Conservation (phyloP, 192 early-diverging fungal species). For the Backusella psychrophila region DNA sequence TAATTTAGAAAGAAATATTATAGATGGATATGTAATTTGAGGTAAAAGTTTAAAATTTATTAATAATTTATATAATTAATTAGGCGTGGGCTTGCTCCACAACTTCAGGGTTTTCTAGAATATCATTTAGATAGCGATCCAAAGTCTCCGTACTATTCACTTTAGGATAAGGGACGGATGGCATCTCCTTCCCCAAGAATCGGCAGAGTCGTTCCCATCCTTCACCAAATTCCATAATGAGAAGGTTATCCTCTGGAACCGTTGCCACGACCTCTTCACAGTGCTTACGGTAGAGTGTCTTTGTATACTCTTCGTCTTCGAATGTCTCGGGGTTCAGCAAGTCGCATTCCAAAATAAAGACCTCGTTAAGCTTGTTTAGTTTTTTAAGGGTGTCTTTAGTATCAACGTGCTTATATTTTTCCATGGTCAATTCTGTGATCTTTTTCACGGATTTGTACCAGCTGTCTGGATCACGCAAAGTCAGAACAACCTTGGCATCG, state of each 20-base stretch:
- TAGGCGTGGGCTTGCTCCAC: neutral
- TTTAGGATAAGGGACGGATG: neutral
- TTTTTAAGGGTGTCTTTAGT: neutral
- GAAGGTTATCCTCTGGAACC: neutral
- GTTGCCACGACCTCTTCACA: neutral
- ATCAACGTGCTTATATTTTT: neutral
- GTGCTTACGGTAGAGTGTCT: neutral
- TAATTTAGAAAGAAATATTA: no score
- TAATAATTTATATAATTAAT: neutral
- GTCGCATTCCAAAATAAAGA: neutral
- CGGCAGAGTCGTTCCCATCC: slow-evolving; percentile 3
- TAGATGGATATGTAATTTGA: neutral
- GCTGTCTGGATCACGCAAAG: slow-evolving; percentile 11
- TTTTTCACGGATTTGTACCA: slow-evolving; percentile 19
- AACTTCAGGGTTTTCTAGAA: neutral
- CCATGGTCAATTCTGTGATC: neutral
- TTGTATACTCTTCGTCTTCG: neutral
- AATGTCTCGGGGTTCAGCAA: neutral
- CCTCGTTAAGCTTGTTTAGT: neutral
- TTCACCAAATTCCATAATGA: slow-evolving; percentile 8
- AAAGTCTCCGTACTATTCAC: neutral
- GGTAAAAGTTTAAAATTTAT: neutral
- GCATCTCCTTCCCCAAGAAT: neutral
- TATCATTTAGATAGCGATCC: neutral
- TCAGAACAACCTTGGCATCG: slow-evolving; percentile 19